phyloP scores from a whole-genome alignment of 257 asterid species.

The Ophiorrhiza pumila region DNA sequence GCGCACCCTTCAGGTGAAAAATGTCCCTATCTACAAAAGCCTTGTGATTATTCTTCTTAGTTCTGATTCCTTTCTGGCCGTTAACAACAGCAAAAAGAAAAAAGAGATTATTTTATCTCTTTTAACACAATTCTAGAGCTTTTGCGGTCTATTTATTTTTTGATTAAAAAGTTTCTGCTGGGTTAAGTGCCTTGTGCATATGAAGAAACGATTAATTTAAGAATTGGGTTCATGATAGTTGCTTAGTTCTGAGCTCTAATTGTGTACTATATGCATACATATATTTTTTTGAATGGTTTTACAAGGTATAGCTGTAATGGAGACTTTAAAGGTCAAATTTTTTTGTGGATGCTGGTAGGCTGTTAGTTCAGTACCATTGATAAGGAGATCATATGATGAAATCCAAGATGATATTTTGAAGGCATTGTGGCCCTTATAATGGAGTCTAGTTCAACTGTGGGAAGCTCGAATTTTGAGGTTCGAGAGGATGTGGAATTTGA shows the following conservation, averaged over 20 bases:
- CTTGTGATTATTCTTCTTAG: background rate
- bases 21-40: background rate
- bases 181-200: background rate
- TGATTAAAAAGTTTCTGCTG: background rate
- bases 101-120: no score
- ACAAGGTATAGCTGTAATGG: background rate
- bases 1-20: constrained; percentile 8
- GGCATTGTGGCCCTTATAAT: constrained; percentile 20
- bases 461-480: constrained; percentile 48
- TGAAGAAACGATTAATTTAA: background rate
- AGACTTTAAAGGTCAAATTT: background rate
- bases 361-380: background rate
- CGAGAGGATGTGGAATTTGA: constrained; percentile 74
- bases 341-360: background rate
- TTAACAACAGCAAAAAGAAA: background rate
- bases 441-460: constrained; percentile 43
- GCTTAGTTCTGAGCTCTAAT: background rate
- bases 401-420: background rate
- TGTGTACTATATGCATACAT: background rate
- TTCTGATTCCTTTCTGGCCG: background rate
- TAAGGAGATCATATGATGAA: background rate
- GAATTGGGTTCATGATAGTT: background rate
- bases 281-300: background rate
- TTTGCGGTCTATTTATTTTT: no score
- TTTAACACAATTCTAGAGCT: background rate